Percentiles rank a stretch among this genome's conserved stretches.
phyloP scores from a whole-genome alignment of 148 eudicot species.

The Pouteria glomerata region DNA sequence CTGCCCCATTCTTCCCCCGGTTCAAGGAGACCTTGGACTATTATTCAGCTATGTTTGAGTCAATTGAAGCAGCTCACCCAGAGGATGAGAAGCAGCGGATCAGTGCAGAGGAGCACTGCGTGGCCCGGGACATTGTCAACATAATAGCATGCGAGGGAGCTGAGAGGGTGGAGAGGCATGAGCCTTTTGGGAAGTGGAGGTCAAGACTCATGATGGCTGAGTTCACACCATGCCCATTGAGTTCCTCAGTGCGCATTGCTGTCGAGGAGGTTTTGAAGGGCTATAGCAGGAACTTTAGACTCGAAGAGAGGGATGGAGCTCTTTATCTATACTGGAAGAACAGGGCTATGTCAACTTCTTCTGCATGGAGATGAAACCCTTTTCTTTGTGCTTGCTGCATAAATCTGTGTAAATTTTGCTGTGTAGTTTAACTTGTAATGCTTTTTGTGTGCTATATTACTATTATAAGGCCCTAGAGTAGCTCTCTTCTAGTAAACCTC shows the following conservation, averaged over 20 bases:
- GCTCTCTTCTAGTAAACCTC: not conserved
- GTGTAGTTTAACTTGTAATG: not conserved
- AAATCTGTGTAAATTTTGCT: not conserved
- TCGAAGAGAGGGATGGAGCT: constrained; percentile 12
- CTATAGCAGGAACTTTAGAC: constrained; percentile 15
- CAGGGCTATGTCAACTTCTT: constrained; percentile 14
- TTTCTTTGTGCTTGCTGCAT: not conserved
- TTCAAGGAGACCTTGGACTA: constrained; percentile 16
- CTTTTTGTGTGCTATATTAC: too few species aligned
- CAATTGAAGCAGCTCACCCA: constrained; percentile 17
- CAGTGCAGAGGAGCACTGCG: constrained; percentile 18
- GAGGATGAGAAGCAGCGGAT: constrained; percentile 14
- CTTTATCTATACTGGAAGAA: constrained; percentile 19
- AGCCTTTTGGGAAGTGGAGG: constrained; percentile 23
- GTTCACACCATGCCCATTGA: constrained; percentile 9
- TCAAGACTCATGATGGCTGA: constrained; percentile 16
- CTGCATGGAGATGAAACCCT: constrained; percentile 16
- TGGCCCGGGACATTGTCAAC: constrained; percentile 17
- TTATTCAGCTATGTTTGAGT: constrained; percentile 19
- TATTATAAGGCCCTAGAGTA: not conserved
- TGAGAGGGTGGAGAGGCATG: constrained; percentile 22
- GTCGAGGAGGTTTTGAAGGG: constrained; percentile 6
- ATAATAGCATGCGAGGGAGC: constrained; percentile 17
- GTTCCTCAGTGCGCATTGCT: not conserved
- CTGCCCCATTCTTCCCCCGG: constrained; percentile 15